Evolutionary conservation across 2,329 filamentous ascomycete genomes (phyloP), one percentile per base, ranked within the genome.

Genomic region (Fusarium camptoceras): DNA sequence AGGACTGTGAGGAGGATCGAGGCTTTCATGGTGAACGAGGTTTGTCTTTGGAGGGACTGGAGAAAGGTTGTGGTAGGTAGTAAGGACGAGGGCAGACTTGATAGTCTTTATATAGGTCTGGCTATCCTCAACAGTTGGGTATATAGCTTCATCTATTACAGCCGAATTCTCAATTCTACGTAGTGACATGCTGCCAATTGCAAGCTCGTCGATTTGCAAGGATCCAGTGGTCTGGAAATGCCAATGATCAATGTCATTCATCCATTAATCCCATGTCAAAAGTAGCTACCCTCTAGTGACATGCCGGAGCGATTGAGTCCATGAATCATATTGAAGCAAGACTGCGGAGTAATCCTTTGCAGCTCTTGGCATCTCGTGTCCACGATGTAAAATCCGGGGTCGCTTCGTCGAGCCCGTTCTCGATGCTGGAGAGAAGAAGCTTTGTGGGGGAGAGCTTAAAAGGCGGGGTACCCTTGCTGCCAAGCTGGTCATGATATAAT

Each of bases 11-110:
- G 10, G 28, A 74, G 22, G 2, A 73, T n/a, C 8, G 72, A 56
- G 20, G 73, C 27, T 61, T 76, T 77, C 75, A 77, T 77, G 2
- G 9, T 66, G 55, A 2, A 16, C 3, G 12, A 20, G 18, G 8
- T 12, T 50, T 3, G 8, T 20, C 1, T 27, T 20, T 11, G 4
- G 9, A 18, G 9, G 22, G 5, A 7, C 5, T 16, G 8, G 16
- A 2, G 16, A 31, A 5, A 7, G 20, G 7, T 10, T 24, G 4
- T 6, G 4, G 8, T 7, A 24, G 6, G 14, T 5, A 24, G 20
- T 16, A 2, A 10, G 15, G 20, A 22, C 1, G 11, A 34, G 46
- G 20, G 16, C 14, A 6, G 8, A 12, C 10, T n/a, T 37, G 0
- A 6, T 6, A 18, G 15, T 11, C 2, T 25, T 39, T 51, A 51